phyloP scores from a whole-genome alignment of 2,329 filamentous ascomycete genomes.

The Graphilbum sp. region DNA sequence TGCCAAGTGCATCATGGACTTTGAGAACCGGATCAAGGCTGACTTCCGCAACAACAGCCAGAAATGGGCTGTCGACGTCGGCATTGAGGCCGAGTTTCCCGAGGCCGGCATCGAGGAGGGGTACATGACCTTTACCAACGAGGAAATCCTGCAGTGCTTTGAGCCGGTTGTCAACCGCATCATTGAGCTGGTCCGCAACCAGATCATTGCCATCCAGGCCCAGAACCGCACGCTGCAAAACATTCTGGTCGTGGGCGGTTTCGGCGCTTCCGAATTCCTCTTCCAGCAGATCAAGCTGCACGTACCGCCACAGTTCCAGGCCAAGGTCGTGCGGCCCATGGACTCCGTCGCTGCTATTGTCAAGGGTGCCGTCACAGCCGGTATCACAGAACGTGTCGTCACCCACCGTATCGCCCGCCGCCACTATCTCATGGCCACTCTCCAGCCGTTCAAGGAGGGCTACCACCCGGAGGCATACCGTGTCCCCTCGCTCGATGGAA shows the following conservation, averaged over 20 bases:
- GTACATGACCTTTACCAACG: constrained; percentile 99
- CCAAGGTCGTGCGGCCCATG: constrained; percentile 96
- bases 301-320: constrained; percentile 94
- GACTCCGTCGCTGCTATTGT: constrained; percentile 97
- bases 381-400: constrained; percentile 92
- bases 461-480: constrained; percentile 97
- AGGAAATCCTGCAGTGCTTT: constrained; percentile 97
- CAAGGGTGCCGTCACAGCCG: constrained; percentile 93
- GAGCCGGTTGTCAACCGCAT: constrained; percentile 97
- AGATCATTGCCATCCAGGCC: constrained; percentile 97
- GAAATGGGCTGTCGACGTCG: constrained; percentile 97
- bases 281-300: constrained; percentile 99
- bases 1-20: constrained; percentile 99
- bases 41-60: constrained; percentile 98
- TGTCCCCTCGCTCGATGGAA: constrained; percentile 88
- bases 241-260: constrained; percentile 92
- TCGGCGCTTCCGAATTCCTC: constrained; percentile 94
- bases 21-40: constrained; percentile 98
- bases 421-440: constrained; percentile 97
- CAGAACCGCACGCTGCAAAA: constrained; percentile 92
- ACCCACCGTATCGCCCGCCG: constrained; percentile 93
- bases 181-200: constrained; percentile 86
- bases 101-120: constrained; percentile 97
- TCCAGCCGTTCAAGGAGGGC: constrained; percentile 97
- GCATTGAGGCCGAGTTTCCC: constrained; percentile 94